phyloP scores from a whole-genome alignment of 2,329 filamentous ascomycete species.

The Cercospora sp. region DNA sequence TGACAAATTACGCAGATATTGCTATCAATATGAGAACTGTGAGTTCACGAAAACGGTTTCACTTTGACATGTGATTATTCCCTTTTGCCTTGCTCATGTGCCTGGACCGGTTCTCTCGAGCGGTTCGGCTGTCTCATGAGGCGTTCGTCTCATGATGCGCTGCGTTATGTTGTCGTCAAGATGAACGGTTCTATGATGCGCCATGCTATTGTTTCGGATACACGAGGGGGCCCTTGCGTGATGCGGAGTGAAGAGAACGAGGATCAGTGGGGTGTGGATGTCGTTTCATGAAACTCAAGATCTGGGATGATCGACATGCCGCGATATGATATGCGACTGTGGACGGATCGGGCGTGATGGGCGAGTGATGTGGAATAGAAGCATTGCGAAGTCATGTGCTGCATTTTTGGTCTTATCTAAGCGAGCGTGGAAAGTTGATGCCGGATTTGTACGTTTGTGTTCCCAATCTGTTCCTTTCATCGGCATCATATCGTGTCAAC shows the following conservation, averaged over 20 bases:
- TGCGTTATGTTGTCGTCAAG: not conserved
- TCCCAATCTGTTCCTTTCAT: not conserved
- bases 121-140: not conserved
- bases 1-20: not conserved
- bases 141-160: not conserved
- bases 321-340: not conserved
- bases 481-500: not conserved
- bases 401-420: not conserved
- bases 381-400: not conserved
- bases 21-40: not conserved
- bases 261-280: not conserved
- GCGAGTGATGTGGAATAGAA: not conserved
- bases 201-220: not conserved
- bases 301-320: not conserved
- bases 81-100: not conserved
- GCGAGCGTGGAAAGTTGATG: not conserved
- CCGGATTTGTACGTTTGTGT: not conserved
- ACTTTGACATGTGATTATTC: not conserved
- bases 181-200: not conserved
- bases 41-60: not conserved
- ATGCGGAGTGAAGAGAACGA: not conserved
- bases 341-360: not conserved
- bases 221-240: not conserved
- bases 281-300: not conserved
- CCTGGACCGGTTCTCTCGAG: not conserved